phyloP scores from a whole-genome alignment of 148 eudicot species.

The Chenopodium quinoa region DNA sequence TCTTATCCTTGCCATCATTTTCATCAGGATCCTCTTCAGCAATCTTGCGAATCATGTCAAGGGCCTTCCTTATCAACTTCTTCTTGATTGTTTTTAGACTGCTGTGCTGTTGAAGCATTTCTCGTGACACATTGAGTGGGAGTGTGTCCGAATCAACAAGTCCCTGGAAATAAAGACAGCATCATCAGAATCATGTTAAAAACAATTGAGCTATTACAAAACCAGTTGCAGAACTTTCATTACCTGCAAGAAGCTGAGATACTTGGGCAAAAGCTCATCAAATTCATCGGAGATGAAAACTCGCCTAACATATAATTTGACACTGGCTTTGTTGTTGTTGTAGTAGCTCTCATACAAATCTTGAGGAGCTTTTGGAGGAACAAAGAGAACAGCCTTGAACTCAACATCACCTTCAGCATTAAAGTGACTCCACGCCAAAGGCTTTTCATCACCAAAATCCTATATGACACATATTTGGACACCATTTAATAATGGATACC shows the following conservation, averaged over 20 bases:
- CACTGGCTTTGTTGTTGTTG: conserved; percentile 79
- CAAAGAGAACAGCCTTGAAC: conserved; percentile 92
- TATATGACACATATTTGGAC: conserved; percentile 21
- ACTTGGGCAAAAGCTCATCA: conserved; percentile 95
- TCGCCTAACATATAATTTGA: conserved; percentile 87
- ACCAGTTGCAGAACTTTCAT: conserved; percentile 13
- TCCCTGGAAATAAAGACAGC: conserved; percentile 52
- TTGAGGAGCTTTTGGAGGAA: conserved; percentile 95
- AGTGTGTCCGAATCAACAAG: conserved; percentile 97
- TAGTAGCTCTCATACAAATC: conserved; percentile 98
- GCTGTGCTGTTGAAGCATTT: conserved; percentile 99
- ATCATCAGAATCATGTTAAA: conserved; percentile 17
- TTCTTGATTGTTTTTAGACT: conserved; percentile 98
- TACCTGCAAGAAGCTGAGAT: conserved; percentile 86
- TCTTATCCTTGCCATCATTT: conserved; percentile 65
- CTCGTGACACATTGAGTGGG: conserved; percentile 96
- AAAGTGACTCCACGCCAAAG: conserved; percentile 94
- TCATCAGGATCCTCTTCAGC: conserved; percentile 99
- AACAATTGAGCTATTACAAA: not conserved
- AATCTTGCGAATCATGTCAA: conserved; percentile 96
- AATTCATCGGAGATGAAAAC: conserved; percentile 99
- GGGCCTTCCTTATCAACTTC: conserved; percentile 95
- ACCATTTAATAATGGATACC: not conserved
- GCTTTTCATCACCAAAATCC: conserved; percentile 95
- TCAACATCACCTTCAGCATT: conserved; percentile 99